Conservation (phyloP, 2,329 filamentous ascomycete species). For the Tolypocladium inflatum region DNA sequence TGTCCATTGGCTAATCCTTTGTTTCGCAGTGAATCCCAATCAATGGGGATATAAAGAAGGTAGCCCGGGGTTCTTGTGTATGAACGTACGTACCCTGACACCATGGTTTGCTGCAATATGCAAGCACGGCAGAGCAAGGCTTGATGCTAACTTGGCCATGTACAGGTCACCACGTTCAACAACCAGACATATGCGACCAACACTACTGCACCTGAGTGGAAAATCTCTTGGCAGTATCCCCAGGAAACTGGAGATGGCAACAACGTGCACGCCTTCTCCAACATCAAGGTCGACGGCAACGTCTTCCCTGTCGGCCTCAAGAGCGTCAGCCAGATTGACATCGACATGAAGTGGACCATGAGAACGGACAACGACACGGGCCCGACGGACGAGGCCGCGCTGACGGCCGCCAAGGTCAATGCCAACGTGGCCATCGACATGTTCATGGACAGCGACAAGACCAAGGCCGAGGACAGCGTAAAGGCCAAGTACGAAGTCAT, state of each 20-base stretch:
- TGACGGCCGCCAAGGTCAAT: conserved; percentile 30
- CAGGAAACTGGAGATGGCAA: conserved; percentile 18
- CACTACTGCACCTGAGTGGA: conserved; percentile 36
- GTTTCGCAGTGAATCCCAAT: conserved; percentile 40
- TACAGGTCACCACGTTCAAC: conserved; percentile 36
- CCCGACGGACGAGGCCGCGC: conserved; percentile 19
- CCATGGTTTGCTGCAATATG: background rate
- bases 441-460: conserved; percentile 40
- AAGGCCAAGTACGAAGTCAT: conserved; percentile 43
- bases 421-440: conserved; percentile 51
- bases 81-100: conserved; percentile 35
- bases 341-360: conserved; percentile 41
- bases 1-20: conserved; percentile 1
- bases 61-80: conserved; percentile 32
- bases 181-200: conserved; percentile 40
- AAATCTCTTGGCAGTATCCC: conserved; percentile 43
- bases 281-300: conserved; percentile 35
- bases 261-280: conserved; percentile 45
- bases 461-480: conserved; percentile 26
- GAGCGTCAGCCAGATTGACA: conserved; percentile 25
- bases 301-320: conserved; percentile 32
- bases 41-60: conserved; percentile 38
- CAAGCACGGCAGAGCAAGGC: background rate
- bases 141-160: background rate
- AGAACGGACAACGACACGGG: conserved; percentile 30